Evolutionary conservation across 768 basidiomycete genomes (phyloP).

Genomic region (Paxillus involutus): DNA sequence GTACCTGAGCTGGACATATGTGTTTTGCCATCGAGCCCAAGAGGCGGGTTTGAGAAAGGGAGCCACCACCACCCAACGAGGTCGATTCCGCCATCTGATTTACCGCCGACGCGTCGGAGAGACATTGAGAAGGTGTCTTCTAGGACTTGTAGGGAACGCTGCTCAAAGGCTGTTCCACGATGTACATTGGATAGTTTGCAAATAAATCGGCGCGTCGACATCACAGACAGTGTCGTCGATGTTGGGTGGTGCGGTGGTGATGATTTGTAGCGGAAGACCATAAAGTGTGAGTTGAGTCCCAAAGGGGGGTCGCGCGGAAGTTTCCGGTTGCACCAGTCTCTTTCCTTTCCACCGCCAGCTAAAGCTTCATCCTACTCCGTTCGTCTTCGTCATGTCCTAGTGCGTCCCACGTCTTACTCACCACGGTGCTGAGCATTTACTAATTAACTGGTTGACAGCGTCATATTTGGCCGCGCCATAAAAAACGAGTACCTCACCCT

Average conservation of each 20-base stretch:
- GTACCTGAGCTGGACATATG: slow-evolving; percentile 3
- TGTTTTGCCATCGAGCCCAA: neutral
- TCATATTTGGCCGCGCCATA: slow-evolving; percentile 75
- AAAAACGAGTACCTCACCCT: slow-evolving; percentile 82
- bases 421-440: neutral
- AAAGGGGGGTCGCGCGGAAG: slow-evolving; percentile 24
- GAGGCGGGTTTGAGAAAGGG: slow-evolving; percentile 34
- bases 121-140: slow-evolving; percentile 75
- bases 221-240: neutral
- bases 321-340: slow-evolving; percentile 12
- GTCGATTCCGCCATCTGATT: slow-evolving; percentile 87
- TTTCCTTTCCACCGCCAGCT: slow-evolving; percentile 3
- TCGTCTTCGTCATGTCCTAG: slow-evolving; percentile 44
- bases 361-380: neutral
- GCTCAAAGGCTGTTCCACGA: slow-evolving; percentile 75
- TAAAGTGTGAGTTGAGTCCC: too few relatives aligned
- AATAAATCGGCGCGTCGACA: neutral
- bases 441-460: slow-evolving; percentile 40
- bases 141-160: slow-evolving; percentile 60
- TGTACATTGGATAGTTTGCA: slow-evolving; percentile 51
- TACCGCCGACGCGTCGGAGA: slow-evolving; percentile 77
- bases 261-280: too few relatives aligned
- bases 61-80: slow-evolving; percentile 94
- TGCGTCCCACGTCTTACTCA: slow-evolving; percentile 20
- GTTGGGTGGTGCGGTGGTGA: neutral